A percentile compares a stretch with the other conserved stretches of the same genome.
phyloP scores from a whole-genome alignment of 139 green algal genomes.

The Closterium sp. region DNA sequence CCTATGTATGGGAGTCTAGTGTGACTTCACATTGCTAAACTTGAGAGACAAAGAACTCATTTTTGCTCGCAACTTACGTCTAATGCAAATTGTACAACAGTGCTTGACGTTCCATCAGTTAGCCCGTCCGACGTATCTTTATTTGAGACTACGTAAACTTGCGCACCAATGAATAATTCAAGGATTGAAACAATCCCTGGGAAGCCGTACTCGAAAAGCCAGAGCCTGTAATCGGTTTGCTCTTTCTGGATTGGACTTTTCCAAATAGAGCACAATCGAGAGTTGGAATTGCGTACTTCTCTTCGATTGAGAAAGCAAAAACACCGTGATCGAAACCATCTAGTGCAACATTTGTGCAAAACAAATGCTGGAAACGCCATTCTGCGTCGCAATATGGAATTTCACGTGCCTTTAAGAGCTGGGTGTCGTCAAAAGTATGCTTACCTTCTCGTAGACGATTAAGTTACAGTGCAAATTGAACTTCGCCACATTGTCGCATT shows the following conservation, averaged over 20 bases:
- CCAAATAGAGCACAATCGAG: neutral
- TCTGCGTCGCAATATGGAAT: neutral
- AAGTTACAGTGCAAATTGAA: neutral
- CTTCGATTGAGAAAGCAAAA: neutral
- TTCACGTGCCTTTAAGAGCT: too few relatives aligned
- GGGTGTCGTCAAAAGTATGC: neutral
- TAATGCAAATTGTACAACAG: too few relatives aligned
- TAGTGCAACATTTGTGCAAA: neutral
- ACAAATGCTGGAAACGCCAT: neutral
- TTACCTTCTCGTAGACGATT: neutral
- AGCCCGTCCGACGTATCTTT: neutral
- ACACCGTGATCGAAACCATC: neutral
- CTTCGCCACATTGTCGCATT: neutral
- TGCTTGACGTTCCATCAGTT: too few relatives aligned
- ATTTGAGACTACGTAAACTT: neutral
- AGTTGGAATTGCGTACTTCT: neutral
- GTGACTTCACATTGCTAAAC: too few relatives aligned
- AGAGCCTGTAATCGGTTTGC: neutral
- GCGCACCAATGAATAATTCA: neutral
- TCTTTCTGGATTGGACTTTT: neutral
- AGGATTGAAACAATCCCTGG: neutral
- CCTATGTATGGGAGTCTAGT: too few relatives aligned
- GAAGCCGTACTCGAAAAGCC: neutral
- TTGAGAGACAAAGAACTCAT: too few relatives aligned
- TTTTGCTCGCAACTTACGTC: too few relatives aligned